Evolutionary conservation across 768 basidiomycete genomes (phyloP).

Genomic region (Leucocoprinus sp.): DNA sequence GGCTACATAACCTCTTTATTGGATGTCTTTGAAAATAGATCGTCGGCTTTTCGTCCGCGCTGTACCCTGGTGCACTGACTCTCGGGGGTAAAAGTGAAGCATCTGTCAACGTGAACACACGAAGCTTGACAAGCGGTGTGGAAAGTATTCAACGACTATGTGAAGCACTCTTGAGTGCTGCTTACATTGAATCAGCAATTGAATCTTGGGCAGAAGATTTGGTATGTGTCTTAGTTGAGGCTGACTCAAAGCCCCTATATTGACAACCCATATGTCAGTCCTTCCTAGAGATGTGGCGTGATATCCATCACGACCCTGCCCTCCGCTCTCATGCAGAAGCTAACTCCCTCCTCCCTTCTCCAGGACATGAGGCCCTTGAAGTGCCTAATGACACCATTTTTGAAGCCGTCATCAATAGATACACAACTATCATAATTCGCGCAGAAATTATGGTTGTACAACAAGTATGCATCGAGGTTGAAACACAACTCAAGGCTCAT

Average conservation of each 20-base stretch:
- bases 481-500: conserved; percentile 65
- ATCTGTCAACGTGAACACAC: conserved; percentile 42
- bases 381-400: conserved; percentile 65
- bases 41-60: conserved; percentile 78
- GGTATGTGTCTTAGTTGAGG: too few species aligned
- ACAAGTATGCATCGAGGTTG: conserved; percentile 77
- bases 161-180: conserved; percentile 79
- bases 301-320: conserved; percentile 54
- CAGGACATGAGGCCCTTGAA: conserved; percentile 21
- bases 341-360: conserved; percentile 43
- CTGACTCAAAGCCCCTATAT: too few species aligned
- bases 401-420: conserved; percentile 63
- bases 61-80: conserved; percentile 83
- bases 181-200: conserved; percentile 63
- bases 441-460: conserved; percentile 85
- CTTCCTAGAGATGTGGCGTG: conserved; percentile 85
- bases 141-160: conserved; percentile 78
- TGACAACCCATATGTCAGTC: conserved; percentile 44
- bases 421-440: conserved; percentile 49
- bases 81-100: conserved; percentile 37
- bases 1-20: conserved; percentile 73
- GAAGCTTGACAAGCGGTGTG: conserved; percentile 70
- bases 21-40: conserved; percentile 90
- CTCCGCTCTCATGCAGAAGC: conserved; percentile 48
- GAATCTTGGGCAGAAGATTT: conserved; percentile 84